Conservation (phyloP, 805 yeast genomes). For the Ogataea haglerorum region DNA sequence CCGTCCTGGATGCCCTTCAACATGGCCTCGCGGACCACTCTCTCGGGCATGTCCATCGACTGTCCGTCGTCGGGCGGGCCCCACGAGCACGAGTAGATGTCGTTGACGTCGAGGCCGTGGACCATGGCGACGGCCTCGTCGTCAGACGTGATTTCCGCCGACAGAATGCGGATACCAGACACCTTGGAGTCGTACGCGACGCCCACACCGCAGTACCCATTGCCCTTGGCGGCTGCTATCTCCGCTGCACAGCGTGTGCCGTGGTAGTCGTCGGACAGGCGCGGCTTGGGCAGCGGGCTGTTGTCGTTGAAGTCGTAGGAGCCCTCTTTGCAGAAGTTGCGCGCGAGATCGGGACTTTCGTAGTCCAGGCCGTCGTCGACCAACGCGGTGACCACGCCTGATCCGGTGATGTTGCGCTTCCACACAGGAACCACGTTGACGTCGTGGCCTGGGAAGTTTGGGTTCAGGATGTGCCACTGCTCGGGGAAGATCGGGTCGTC, state of each 20-base stretch:
- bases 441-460: constrained; percentile 72
- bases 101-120: constrained; percentile 77
- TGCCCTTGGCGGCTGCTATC: constrained; percentile 79
- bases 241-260: constrained; percentile 99
- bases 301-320: constrained; percentile 93
- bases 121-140: constrained; percentile 90
- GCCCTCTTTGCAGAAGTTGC: constrained; percentile 70
- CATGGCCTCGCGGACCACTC: constrained; percentile 74
- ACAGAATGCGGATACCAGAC: constrained; percentile 84
- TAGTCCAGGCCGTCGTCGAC: constrained; percentile 94
- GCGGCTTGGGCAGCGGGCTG: constrained; percentile 72
- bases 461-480: constrained; percentile 93
- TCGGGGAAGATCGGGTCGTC: constrained; percentile 76
- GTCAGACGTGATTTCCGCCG: constrained; percentile 74
- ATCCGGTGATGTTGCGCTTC: constrained; percentile 77
- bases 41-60: constrained; percentile 81
- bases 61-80: constrained; percentile 94
- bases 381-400: constrained; percentile 78
- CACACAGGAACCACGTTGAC: constrained; percentile 85
- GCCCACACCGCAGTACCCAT: constrained; percentile 91
- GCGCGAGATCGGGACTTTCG: constrained; percentile 67
- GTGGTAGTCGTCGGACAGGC: constrained; percentile 78
- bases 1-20: constrained; percentile 84
- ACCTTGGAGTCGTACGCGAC: constrained; percentile 88
- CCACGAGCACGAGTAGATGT: constrained; percentile 97